Base-by-base conservation (phyloP, 805 yeast genomes). In the Kodamaea neixiangensis region DNA sequence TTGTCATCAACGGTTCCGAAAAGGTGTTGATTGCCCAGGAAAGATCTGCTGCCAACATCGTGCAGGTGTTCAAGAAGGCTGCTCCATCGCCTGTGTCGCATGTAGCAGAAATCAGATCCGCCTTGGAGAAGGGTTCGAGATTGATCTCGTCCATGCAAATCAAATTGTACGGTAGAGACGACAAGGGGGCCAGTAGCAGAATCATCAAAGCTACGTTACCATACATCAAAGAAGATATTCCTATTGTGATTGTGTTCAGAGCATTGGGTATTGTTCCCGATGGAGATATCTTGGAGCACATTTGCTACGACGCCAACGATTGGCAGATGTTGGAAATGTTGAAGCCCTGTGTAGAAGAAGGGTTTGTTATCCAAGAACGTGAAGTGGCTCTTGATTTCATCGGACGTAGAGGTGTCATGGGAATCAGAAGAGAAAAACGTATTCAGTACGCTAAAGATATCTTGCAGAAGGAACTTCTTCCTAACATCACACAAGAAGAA, bases 271-370 rank as follows among this genome's bases (percentile, higher is more conserved):
- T 94, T 45, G 97, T 94, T 18, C 98, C 98, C 38, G 99, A 94
- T 76, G 99, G 99, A 69, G 99, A 94, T 74, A 94, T 94, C 64
- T 77, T 94, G 65, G 97, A 94, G 72, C 99, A 94, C 71, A 94
- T 94, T 53, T 94, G 99, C 75, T 94, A 93, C 71, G 99, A 94
- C 71, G 91, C 90, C 54, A 88, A 86, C 59, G 99, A 94, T 76
- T 93, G 98, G 97, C 99, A 94, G 73, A 94, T 94, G 99, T 81
- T 94, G 70, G 99, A 94, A 73, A 90, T 94, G 94, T 79, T 94
- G 65, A 96, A 94, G 70, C 99, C 99, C 5, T 94, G 98, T 81
- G 96, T 94, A 55, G 99, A 94, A 71, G 99, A 96, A 75, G 99
- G 97, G 48, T 96, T 94, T 71, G 94, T 94, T 48, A 92, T 94